A percentile compares a stretch with the other conserved stretches of the same genome.
phyloP scores from a whole-genome alignment of 352 stramenopile genomes.

The Phytopythium boreale region DNA sequence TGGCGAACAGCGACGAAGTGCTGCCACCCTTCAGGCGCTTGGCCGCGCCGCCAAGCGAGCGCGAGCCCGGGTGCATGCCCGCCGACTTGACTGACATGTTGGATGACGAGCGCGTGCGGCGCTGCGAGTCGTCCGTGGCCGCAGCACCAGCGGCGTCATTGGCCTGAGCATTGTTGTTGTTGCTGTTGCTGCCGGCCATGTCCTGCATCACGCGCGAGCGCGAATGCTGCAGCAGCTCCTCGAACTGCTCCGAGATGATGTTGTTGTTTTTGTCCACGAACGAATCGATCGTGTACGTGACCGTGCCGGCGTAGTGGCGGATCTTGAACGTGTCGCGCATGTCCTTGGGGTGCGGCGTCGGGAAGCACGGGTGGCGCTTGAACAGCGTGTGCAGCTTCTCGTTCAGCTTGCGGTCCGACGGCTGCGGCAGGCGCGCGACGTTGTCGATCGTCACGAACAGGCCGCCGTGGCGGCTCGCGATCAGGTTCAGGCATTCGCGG shows the following conservation, averaged over 20 bases:
- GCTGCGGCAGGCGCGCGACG: conserved; percentile 74
- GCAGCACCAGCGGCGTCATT: background rate
- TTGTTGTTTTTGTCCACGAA: conserved; percentile 93
- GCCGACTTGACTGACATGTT: conserved; percentile 46
- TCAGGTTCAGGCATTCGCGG: conserved; percentile 80
- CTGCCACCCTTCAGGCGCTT: conserved; percentile 70
- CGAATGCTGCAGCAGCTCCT: conserved; percentile 82
- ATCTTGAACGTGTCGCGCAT: conserved; percentile 84
- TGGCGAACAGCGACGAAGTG: conserved; percentile 72
- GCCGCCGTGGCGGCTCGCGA: conserved; percentile 75
- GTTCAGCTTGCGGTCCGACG: conserved; percentile 87
- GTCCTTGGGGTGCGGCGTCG: conserved; percentile 83
- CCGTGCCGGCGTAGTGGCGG: conserved; percentile 77
- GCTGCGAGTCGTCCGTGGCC: background rate
- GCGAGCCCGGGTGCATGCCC: conserved; percentile 30
- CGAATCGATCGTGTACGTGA: conserved; percentile 82
- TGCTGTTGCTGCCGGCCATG: conserved; percentile 47
- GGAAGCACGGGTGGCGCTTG: conserved; percentile 82
- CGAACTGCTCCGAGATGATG: conserved; percentile 87
- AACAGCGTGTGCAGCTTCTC: conserved; percentile 81
- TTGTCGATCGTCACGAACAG: conserved; percentile 87
- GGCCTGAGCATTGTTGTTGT: conserved; percentile 6
- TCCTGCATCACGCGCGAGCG: conserved; percentile 71
- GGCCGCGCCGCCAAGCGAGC: conserved; percentile 26
- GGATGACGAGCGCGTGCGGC: conserved; percentile 38